A percentile compares a stretch with the other conserved stretches of the same genome.
phyloP scores from a whole-genome alignment of 352 stramenopile species.

The Globisporangium sylvaticum region DNA sequence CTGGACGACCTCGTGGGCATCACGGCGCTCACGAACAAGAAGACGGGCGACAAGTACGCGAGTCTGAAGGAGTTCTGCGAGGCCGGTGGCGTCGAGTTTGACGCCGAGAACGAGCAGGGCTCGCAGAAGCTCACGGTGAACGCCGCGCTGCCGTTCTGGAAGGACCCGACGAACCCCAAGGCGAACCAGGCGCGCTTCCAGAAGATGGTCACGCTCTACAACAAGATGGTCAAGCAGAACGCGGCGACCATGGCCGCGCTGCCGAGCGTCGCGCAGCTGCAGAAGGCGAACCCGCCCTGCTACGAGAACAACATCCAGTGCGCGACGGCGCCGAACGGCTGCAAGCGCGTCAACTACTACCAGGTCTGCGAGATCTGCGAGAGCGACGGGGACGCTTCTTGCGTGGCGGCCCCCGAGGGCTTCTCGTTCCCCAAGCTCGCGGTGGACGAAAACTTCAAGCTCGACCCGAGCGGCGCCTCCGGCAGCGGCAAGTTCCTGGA shows the following conservation, averaged over 20 bases:
- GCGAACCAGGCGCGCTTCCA: constrained; percentile 44
- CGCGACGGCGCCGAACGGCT: constrained; percentile 36
- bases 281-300: constrained; percentile 53
- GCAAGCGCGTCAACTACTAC: constrained; percentile 49
- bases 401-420: constrained; percentile 27
- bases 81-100: constrained; percentile 42
- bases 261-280: constrained; percentile 35
- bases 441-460: constrained; percentile 24
- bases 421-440: constrained; percentile 48
- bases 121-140: constrained; percentile 31
- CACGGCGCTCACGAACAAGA: constrained; percentile 30
- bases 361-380: constrained; percentile 62
- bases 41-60: constrained; percentile 20
- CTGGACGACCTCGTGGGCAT: constrained; percentile 66
- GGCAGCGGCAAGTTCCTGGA: constrained; percentile 9
- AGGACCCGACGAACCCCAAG: constrained; percentile 33
- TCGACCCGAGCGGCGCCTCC: constrained; percentile 5
- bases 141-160: constrained; percentile 54
- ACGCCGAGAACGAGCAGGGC: constrained; percentile 29
- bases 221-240: constrained; percentile 27
- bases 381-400: constrained; percentile 19
- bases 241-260: constrained; percentile 45
- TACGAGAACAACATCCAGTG: constrained; percentile 62
- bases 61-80: constrained; percentile 48
- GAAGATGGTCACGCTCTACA: constrained; percentile 63